Percentiles rank a stretch among this genome's conserved stretches.
Evolutionary conservation across 495 filamentous ascomycete genomes (phyloP).

Genomic region (Neurospora sp.): DNA sequence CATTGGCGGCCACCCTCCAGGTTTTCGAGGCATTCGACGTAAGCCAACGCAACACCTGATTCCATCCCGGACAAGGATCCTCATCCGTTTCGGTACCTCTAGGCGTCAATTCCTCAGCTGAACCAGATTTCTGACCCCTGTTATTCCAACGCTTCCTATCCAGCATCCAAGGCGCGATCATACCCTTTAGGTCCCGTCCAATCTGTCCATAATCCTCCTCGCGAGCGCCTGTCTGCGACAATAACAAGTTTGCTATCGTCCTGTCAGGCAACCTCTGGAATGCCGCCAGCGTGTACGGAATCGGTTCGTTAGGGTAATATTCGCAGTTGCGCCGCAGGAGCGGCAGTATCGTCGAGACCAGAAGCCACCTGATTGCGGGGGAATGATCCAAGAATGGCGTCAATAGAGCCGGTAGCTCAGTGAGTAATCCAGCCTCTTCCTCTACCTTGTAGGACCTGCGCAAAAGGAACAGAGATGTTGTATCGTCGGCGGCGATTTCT

Average conservation of each 20-base stretch:
- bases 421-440: constrained; percentile 63
- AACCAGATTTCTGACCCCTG: constrained; percentile 5
- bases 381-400: constrained; percentile 65
- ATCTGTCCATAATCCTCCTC: constrained; percentile 36
- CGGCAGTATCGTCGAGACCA: constrained; percentile 69
- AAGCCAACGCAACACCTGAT: constrained; percentile 75
- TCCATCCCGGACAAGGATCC: constrained; percentile 50
- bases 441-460: constrained; percentile 70
- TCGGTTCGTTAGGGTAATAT: constrained; percentile 57
- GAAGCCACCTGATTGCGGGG: constrained; percentile 58
- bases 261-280: constrained; percentile 55
- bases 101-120: neutral
- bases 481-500: constrained; percentile 39
- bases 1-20: constrained; percentile 46
- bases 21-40: constrained; percentile 44
- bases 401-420: constrained; percentile 60
- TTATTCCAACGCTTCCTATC: constrained; percentile 50
- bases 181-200: constrained; percentile 60
- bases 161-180: constrained; percentile 78
- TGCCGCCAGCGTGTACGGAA: constrained; percentile 43
- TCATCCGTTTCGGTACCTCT: constrained; percentile 8
- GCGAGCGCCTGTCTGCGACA: constrained; percentile 48
- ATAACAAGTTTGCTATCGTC: constrained; percentile 54
- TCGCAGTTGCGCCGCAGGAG: constrained; percentile 74
- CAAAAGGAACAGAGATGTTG: constrained; percentile 60